Percentiles rank a stretch among this genome's conserved stretches.
These are phyloP conservation scores for Nicotiana obtusifolia DNA, from an alignment of 257 asterid species.

Conservation along the genomic window DNA sequence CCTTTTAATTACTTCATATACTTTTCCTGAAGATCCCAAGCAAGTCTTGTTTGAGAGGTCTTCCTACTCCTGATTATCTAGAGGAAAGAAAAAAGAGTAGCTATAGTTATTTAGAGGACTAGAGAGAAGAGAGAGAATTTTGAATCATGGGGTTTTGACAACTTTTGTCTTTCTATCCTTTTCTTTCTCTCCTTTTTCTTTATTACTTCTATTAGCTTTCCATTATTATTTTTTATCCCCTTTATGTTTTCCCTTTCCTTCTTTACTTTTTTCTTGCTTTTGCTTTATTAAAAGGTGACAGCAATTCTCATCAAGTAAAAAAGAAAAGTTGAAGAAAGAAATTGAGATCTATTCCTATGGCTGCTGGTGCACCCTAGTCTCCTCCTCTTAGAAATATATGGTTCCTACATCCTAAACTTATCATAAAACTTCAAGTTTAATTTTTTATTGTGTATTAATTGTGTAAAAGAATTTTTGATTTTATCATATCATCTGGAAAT, in stretches of 20 bases:
- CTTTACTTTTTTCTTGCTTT: constrained; percentile 36
- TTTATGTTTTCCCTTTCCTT: constrained; percentile 25
- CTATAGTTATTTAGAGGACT: neutral
- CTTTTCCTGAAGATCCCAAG: constrained; percentile 27
- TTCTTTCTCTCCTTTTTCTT: constrained; percentile 31
- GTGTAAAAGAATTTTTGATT: no score
- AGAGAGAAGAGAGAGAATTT: constrained; percentile 6
- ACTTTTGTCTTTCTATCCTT: constrained; percentile 32
- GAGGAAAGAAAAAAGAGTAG: constrained; percentile 13
- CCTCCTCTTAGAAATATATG: neutral
- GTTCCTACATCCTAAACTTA: neutral
- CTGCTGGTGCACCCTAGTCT: constrained; percentile 6
- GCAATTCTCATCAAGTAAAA: constrained; percentile 33
- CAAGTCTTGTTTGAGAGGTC: constrained; percentile 35
- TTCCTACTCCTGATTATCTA: constrained; percentile 48
- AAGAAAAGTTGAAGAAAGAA: neutral
- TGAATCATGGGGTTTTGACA: constrained; percentile 34
- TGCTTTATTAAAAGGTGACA: constrained; percentile 36
- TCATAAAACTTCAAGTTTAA: neutral
- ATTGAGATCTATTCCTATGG: neutral
- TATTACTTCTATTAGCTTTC: constrained; percentile 18
- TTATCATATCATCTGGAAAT: no score
- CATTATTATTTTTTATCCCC: constrained; percentile 23
- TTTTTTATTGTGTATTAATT: no score
- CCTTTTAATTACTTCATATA: neutral